These are phyloP conservation scores for Morella rubra DNA, from an alignment of 306 rosid species.

Conservation along the genomic window DNA sequence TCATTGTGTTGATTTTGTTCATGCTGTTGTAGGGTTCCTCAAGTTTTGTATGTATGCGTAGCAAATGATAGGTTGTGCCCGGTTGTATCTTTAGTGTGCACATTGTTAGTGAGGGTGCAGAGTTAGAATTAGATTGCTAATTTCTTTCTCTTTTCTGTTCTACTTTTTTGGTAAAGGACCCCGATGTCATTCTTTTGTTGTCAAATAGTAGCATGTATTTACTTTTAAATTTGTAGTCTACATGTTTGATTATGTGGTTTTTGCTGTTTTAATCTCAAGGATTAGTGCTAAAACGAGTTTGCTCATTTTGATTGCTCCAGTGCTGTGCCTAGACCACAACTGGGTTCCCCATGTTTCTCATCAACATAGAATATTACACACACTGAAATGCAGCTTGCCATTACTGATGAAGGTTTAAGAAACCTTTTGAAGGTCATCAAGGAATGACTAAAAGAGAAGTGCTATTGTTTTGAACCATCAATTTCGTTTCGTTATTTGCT, in stretches of 20 bases:
- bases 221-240: not conserved
- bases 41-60: constrained; percentile 2
- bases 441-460: not conserved
- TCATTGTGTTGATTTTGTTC: not conserved
- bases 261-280: not conserved
- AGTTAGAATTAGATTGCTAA: not conserved
- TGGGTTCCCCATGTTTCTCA: not conserved
- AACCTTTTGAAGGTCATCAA: not conserved
- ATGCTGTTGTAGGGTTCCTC: not conserved
- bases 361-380: not conserved
- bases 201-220: not conserved
- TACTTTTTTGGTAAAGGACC: not conserved
- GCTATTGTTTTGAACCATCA: not conserved
- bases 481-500: not conserved
- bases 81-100: not conserved
- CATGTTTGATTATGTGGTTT: not conserved
- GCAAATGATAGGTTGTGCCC: not conserved
- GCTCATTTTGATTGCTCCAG: not conserved
- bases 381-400: not conserved
- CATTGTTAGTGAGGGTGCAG: not conserved
- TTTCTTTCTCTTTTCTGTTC: not conserved
- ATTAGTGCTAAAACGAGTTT: not conserved
- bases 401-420: not conserved
- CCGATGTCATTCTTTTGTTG: not conserved
- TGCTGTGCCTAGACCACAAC: not conserved